Evolutionary conservation across 2,329 filamentous ascomycete genomes (phyloP).

Genomic region (Allantophomopsis lycopodina): DNA sequence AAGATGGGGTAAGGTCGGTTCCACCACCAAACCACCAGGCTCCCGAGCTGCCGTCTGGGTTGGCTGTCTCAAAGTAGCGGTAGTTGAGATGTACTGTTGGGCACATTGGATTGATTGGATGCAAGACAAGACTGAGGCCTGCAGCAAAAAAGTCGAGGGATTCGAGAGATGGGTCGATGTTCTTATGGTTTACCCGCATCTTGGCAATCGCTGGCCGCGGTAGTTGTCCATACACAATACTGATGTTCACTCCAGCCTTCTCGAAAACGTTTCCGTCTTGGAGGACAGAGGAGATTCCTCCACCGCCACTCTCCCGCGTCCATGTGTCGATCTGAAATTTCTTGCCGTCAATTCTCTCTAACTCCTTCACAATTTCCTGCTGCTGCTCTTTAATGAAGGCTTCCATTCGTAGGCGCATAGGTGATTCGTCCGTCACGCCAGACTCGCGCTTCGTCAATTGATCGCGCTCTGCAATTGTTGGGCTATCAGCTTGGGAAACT

Average conservation of each 20-base stretch:
- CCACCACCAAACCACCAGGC: constrained; percentile 99
- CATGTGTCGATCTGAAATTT: constrained; percentile 77
- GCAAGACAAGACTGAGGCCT: constrained; percentile 82
- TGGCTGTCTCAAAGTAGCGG: constrained; percentile 93
- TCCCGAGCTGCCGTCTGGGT: constrained; percentile 65
- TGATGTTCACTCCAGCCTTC: constrained; percentile 92
- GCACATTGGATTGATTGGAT: constrained; percentile 91
- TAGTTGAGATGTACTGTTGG: constrained; percentile 98
- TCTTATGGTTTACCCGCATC: constrained; percentile 94
- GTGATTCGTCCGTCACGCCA: constrained; percentile 62
- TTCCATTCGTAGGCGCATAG: constrained; percentile 97
- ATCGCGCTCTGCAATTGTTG: constrained; percentile 76
- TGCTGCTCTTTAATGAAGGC: constrained; percentile 90
- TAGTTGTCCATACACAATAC: constrained; percentile 83
- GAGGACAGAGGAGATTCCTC: constrained; percentile 85
- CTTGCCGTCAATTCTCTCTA: constrained; percentile 73
- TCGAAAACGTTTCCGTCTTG: constrained; percentile 97
- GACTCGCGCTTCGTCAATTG: constrained; percentile 66
- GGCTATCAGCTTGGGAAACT: constrained; percentile 35
- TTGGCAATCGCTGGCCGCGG: constrained; percentile 78
- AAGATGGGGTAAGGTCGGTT: constrained; percentile 82
- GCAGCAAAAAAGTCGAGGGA: constrained; percentile 91
- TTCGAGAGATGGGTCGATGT: constrained; percentile 63
- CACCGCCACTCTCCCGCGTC: constrained; percentile 77
- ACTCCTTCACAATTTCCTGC: constrained; percentile 67